Percentiles rank a stretch among this genome's conserved stretches.
These are phyloP conservation scores for Yamadazyma endophytica DNA, from an alignment of 805 yeast species.

Conservation along the genomic window DNA sequence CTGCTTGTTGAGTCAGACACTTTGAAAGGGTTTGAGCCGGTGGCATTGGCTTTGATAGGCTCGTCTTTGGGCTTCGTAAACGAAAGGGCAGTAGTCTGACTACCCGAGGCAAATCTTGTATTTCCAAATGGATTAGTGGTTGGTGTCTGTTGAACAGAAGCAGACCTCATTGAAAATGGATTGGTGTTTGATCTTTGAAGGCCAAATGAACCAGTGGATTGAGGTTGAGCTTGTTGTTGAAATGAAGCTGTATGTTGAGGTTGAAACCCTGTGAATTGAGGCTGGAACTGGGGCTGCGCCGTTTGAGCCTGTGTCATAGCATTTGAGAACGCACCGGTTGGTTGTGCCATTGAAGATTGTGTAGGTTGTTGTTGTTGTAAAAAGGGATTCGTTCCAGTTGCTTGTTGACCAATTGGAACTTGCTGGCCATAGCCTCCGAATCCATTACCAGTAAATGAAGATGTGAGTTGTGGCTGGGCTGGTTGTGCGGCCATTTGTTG, in stretches of 20 bases:
- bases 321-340: constrained; percentile 15
- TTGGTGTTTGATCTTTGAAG: constrained; percentile 30
- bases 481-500: no score
- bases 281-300: constrained; percentile 9
- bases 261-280: constrained; percentile 25
- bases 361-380: constrained; percentile 7
- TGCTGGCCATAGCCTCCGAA: constrained; percentile 48
- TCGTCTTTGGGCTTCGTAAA: constrained; percentile 4
- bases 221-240: constrained; percentile 11
- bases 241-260: constrained; percentile 22
- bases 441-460: constrained; percentile 51
- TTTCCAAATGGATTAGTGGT: constrained; percentile 44
- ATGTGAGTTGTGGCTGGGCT: constrained; percentile 13
- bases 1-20: constrained; percentile 31
- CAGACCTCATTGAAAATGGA: constrained; percentile 25
- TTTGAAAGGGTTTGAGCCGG: constrained; percentile 64
- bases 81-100: constrained; percentile 30
- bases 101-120: constrained; percentile 28
- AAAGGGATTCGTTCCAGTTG: constrained; percentile 19
- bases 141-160: constrained; percentile 5
- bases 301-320: no score
- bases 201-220: constrained; percentile 6
- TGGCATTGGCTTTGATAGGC: constrained; percentile 27
- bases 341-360: constrained; percentile 4
- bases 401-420: constrained; percentile 14